Percentiles rank a stretch among this genome's conserved stretches.
phyloP scores from a whole-genome alignment of 768 basidiomycete genomes.

The Termitomyces sp. region DNA sequence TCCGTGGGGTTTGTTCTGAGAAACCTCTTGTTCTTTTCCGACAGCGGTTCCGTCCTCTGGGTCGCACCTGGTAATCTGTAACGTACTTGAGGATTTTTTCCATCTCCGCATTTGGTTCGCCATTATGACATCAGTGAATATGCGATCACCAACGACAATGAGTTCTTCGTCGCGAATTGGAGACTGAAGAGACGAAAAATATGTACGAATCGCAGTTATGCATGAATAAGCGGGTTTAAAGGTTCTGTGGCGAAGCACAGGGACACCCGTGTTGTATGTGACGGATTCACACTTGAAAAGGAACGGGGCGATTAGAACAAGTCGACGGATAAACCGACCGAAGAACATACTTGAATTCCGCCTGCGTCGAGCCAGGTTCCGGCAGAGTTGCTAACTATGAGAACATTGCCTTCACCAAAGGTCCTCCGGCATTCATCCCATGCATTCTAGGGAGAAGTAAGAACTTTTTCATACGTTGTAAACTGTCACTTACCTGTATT shows the following conservation, averaged over 20 bases:
- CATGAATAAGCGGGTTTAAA: slow-evolving; percentile 83
- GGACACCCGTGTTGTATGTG: slow-evolving; percentile 66
- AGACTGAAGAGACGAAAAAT: slow-evolving; percentile 61
- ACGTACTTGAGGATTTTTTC: slow-evolving; percentile 5
- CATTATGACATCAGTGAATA: slow-evolving; percentile 89
- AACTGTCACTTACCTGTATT: slow-evolving; percentile 46
- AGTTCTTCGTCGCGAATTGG: slow-evolving; percentile 61
- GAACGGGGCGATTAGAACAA: background rate
- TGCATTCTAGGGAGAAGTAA: slow-evolving; percentile 42
- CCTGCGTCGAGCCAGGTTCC: slow-evolving; percentile 76
- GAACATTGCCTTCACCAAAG: slow-evolving; percentile 75
- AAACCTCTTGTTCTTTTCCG: slow-evolving; percentile 20
- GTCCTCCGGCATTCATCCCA: slow-evolving; percentile 69
- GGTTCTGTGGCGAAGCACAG: slow-evolving; percentile 72
- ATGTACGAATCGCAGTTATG: slow-evolving; percentile 60
- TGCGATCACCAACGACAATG: slow-evolving; percentile 84
- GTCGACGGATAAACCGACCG: background rate
- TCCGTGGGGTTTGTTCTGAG: slow-evolving; percentile 23
- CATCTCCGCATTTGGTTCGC: slow-evolving; percentile 62
- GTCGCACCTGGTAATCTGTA: slow-evolving; percentile 16
- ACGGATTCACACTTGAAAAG: slow-evolving; percentile 77
- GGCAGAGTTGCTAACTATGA: slow-evolving; percentile 94
- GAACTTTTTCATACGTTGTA: background rate
- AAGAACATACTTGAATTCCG: slow-evolving; percentile 63
- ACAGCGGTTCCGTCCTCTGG: slow-evolving; percentile 22